Conservation (phyloP, 306 rosid genomes). For the Purshia tridentata region DNA sequence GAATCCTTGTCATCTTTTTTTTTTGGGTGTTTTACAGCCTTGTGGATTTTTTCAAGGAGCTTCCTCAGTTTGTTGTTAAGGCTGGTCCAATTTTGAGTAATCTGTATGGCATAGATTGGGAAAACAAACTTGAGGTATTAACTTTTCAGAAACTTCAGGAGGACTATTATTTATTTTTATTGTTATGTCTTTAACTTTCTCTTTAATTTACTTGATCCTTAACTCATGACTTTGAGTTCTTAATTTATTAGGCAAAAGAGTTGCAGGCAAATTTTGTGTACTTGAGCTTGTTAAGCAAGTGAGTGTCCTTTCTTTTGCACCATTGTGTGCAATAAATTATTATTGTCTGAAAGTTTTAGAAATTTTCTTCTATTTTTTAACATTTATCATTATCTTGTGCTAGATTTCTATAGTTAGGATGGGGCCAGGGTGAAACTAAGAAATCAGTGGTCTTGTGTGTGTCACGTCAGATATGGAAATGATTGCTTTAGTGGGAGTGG, state of each 20-base stretch:
- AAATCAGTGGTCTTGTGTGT: neutral
- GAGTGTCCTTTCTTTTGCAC: conserved; percentile 33
- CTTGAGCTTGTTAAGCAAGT: conserved; percentile 81
- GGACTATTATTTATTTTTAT: neutral
- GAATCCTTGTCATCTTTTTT: conserved; percentile 26
- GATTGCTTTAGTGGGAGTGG: neutral
- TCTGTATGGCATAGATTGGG: conserved; percentile 87
- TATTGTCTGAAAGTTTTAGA: neutral
- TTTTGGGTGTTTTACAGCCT: conserved; percentile 48
- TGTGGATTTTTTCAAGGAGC: conserved; percentile 85
- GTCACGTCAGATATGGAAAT: neutral
- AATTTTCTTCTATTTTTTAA: neutral
- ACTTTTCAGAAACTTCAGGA: conserved; percentile 13
- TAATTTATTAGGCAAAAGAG: conserved; percentile 68
- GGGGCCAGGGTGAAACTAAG: neutral
- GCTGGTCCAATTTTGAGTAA: conserved; percentile 72
- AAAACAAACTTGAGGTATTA: conserved; percentile 83
- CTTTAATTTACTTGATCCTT: conserved; percentile 13
- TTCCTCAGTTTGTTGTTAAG: conserved; percentile 90
- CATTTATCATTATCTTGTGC: neutral
- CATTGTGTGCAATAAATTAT: neutral
- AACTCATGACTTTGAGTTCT: conserved; percentile 24
- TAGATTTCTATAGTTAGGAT: neutral
- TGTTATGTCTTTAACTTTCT: neutral
- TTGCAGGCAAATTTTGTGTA: conserved; percentile 74